Conservation (phyloP, 2,329 filamentous ascomycete genomes). For the Alternaria postmessia region DNA sequence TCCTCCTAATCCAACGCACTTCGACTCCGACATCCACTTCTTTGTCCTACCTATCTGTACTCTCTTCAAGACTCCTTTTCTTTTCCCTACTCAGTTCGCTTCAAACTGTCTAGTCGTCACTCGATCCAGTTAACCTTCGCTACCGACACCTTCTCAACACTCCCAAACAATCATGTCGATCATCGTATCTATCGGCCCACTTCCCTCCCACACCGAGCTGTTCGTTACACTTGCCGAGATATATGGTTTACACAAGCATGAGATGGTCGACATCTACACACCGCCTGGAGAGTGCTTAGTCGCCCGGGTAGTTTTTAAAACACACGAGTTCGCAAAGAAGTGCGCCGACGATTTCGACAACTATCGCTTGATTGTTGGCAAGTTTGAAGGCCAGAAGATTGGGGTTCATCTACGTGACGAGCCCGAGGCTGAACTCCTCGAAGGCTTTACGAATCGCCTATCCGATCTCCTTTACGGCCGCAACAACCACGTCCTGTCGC, state of each 20-base stretch:
- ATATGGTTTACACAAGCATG: background rate
- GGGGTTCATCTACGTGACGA: background rate
- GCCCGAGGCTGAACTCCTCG: background rate
- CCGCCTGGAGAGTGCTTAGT: background rate
- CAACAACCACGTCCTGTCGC: background rate
- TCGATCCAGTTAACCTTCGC: rapidly evolving
- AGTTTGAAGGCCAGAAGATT: background rate
- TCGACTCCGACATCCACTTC: background rate
- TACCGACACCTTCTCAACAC: too few relatives aligned
- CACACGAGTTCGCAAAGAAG: background rate
- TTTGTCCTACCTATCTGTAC: background rate
- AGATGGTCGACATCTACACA: background rate
- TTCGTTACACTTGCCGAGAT: background rate
- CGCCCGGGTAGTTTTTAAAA: background rate
- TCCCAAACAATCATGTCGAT: background rate
- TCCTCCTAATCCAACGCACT: too few relatives aligned
- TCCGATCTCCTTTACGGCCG: background rate
- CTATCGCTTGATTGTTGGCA: too few relatives aligned
- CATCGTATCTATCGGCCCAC: background rate
- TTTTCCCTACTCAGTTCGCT: background rate
- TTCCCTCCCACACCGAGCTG: background rate
- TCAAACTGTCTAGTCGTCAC: too few relatives aligned
- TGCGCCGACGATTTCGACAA: background rate
- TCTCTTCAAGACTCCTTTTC: background rate
- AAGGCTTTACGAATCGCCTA: background rate